phyloP scores from a whole-genome alignment of 805 yeast species.

The Saccharomycopsis sp. region DNA sequence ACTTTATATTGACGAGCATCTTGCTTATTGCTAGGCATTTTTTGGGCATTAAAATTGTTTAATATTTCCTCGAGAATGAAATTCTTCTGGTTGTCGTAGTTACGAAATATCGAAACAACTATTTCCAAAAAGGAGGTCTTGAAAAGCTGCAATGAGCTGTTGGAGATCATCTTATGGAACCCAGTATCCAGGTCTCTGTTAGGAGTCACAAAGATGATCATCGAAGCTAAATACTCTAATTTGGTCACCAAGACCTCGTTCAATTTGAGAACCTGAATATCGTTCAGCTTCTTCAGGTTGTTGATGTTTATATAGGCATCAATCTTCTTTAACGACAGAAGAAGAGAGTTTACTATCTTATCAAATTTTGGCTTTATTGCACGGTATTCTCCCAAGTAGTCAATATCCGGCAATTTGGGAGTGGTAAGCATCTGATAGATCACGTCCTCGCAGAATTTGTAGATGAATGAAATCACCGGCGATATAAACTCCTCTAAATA shows the following conservation, averaged over 20 bases:
- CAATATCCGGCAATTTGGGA: slow-evolving; percentile 19
- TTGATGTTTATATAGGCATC: slow-evolving; percentile 12
- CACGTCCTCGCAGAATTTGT: slow-evolving; percentile 29
- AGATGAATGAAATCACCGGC: slow-evolving; percentile 36
- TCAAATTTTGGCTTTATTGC: slow-evolving; percentile 1
- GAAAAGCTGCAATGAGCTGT: slow-evolving; percentile 17
- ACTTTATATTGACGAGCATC: slow-evolving; percentile 38
- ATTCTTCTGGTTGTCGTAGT: slow-evolving; percentile 44
- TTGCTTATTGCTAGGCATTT: slow-evolving; percentile 40
- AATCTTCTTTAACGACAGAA: slow-evolving; percentile 20
- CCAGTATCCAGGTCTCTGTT: slow-evolving; percentile 24
- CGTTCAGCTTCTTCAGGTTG: background rate
- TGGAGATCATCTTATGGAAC: slow-evolving; percentile 21
- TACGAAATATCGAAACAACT: slow-evolving; percentile 34
- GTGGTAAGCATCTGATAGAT: slow-evolving; percentile 22
- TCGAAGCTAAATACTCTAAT: slow-evolving; percentile 46
- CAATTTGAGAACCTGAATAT: slow-evolving; percentile 18
- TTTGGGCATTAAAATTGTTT: slow-evolving; percentile 36
- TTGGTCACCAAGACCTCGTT: slow-evolving; percentile 52
- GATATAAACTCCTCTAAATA: slow-evolving; percentile 40
- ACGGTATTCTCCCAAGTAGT: background rate
- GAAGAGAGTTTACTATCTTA: slow-evolving; percentile 19
- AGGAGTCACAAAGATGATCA: slow-evolving; percentile 28
- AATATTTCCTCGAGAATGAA: slow-evolving; percentile 59
- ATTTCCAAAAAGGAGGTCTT: slow-evolving; percentile 27